A percentile compares a stretch with the other conserved stretches of the same genome.
Evolutionary conservation across 2,329 filamentous ascomycete species (phyloP).

Genomic region (Aciculosporium take): DNA sequence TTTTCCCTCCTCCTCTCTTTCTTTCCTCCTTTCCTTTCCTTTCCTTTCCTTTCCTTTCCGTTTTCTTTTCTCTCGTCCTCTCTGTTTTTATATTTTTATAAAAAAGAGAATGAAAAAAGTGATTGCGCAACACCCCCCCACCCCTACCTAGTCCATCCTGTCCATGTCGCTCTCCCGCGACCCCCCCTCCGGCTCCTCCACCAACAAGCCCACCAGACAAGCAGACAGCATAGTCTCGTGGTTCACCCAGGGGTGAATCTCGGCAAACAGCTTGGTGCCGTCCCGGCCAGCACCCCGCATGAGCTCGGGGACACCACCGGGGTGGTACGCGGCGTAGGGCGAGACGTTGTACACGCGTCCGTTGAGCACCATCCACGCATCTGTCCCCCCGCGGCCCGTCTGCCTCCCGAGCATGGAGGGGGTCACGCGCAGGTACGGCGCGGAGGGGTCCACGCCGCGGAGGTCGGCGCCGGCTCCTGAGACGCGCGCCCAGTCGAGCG

Average conservation of each 20-base stretch:
- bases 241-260: constrained; percentile 59
- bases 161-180: constrained; percentile 33
- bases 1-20: no score
- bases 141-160: constrained; percentile 45
- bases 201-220: constrained; percentile 48
- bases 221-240: constrained; percentile 54
- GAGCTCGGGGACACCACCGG: constrained; percentile 67
- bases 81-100: no score
- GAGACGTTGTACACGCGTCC: constrained; percentile 91
- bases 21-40: no score
- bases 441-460: constrained; percentile 40
- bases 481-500: constrained; percentile 87
- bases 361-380: constrained; percentile 82
- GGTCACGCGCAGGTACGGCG: constrained; percentile 57
- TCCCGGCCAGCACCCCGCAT: constrained; percentile 47
- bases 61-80: no score
- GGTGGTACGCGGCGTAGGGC: constrained; percentile 81
- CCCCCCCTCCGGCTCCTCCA: constrained; percentile 36
- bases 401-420: constrained; percentile 64
- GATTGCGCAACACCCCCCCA: no score
- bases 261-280: constrained; percentile 48
- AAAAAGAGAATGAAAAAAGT: no score
- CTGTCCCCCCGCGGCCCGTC: constrained; percentile 69
- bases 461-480: constrained; percentile 50
- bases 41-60: no score